Percentiles rank a stretch among this genome's conserved stretches.
Conservation (phyloP, 345 rosid species). For the Dimocarpus longan region DNA sequence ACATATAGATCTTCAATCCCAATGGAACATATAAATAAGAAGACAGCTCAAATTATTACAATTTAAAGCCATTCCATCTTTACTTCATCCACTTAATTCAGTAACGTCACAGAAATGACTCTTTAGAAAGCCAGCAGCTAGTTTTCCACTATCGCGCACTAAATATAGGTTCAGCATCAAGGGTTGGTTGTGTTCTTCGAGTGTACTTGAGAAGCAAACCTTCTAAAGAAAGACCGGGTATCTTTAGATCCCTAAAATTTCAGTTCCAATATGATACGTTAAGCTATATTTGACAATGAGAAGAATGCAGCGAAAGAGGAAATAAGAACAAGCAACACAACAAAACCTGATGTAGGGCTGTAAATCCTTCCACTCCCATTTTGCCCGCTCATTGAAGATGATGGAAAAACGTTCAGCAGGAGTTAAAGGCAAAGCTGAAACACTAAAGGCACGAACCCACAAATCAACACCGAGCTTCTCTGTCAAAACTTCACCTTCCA, state of each 20-base stretch:
- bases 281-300: not conserved
- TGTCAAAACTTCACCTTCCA: constrained; percentile 90
- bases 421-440: constrained; percentile 64
- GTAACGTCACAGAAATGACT: not conserved
- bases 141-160: constrained; percentile 53
- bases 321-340: not conserved
- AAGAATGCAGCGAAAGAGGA: not conserved
- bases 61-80: not conserved
- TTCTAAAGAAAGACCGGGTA: constrained; percentile 85
- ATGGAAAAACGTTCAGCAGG: constrained; percentile 71
- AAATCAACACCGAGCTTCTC: constrained; percentile 78
- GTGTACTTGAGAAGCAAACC: constrained; percentile 85
- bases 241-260: constrained; percentile 70
- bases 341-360: constrained; percentile 79
- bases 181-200: constrained; percentile 68
- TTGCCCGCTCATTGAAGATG: constrained; percentile 72
- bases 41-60: not conserved
- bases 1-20: not conserved
- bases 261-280: constrained; percentile 2
- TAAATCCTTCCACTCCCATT: constrained; percentile 92
- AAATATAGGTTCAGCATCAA: constrained; percentile 73
- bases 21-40: not conserved
- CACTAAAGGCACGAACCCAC: constrained; percentile 69
- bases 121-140: not conserved
- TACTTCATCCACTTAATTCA: not conserved